These are phyloP conservation scores for Mycena vitilis DNA, from an alignment of 768 basidiomycete species.

Conservation along the genomic window DNA sequence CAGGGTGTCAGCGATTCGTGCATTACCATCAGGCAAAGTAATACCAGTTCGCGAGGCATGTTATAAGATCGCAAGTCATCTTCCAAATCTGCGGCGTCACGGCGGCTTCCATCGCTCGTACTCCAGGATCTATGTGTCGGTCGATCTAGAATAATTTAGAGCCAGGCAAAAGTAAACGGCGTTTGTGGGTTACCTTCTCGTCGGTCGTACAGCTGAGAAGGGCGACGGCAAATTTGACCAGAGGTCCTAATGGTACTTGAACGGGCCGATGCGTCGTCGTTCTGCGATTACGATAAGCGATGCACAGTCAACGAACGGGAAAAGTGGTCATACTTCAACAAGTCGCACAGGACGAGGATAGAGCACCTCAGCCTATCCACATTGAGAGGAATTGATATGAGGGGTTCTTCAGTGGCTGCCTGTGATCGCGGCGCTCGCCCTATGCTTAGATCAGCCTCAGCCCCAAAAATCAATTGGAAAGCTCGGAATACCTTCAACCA, in stretches of 20 bases:
- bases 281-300: conserved; percentile 46
- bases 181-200: conserved; percentile 50
- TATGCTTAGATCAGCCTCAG: conserved; percentile 3
- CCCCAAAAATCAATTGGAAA: neutral
- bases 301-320: neutral
- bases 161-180: neutral
- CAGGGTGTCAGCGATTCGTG: neutral
- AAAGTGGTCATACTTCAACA: conserved; percentile 61
- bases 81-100: conserved; percentile 64
- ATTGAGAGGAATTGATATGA: conserved; percentile 63
- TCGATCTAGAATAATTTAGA: conserved; percentile 51
- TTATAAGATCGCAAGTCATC: conserved; percentile 64
- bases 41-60: conserved; percentile 62
- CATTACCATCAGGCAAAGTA: neutral
- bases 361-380: conserved; percentile 71
- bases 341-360: conserved; percentile 60
- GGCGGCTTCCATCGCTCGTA: conserved; percentile 66
- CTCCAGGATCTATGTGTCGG: conserved; percentile 60
- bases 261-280: conserved; percentile 70
- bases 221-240: conserved; percentile 64
- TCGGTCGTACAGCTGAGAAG: conserved; percentile 63
- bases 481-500: conserved; percentile 52
- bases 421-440: conserved; percentile 29
- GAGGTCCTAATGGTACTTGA: conserved; percentile 72
- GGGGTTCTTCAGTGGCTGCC: conserved; percentile 55